phyloP scores from a whole-genome alignment of 495 filamentous ascomycete species.

The Neurospora sp. region DNA sequence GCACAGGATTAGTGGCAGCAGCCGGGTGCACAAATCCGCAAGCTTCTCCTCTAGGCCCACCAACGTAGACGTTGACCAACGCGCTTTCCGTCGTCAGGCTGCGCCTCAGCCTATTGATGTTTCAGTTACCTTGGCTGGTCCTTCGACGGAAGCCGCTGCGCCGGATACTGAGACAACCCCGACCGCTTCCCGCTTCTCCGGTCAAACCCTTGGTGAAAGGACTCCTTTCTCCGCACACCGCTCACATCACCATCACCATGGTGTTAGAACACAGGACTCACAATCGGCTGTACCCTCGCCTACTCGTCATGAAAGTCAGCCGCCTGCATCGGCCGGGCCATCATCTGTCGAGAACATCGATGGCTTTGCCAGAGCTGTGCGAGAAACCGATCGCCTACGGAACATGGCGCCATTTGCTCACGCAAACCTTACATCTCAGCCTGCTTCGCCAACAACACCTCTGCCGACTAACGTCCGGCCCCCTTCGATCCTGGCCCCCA shows the following conservation, averaged over 20 bases:
- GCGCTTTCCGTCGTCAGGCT: constrained; percentile 35
- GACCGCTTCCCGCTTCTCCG: constrained; percentile 49
- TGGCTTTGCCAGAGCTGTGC: constrained; percentile 69
- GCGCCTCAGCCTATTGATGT: constrained; percentile 38
- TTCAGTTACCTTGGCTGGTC: constrained; percentile 34
- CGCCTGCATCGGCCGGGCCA: constrained; percentile 57
- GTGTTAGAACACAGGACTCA: constrained; percentile 50
- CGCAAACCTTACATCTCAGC: constrained; percentile 69
- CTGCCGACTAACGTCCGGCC: constrained; percentile 51
- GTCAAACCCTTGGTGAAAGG: constrained; percentile 65
- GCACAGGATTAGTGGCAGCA: constrained; percentile 31
- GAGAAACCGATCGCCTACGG: constrained; percentile 75
- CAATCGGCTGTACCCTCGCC: constrained; percentile 43
- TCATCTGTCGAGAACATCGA: constrained; percentile 60
- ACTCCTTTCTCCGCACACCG: constrained; percentile 48
- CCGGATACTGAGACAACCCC: constrained; percentile 47
- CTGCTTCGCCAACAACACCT: constrained; percentile 88
- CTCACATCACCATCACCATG: constrained; percentile 50
- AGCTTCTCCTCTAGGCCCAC: constrained; percentile 41
- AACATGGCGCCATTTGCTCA: constrained; percentile 72
- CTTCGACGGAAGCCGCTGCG: constrained; percentile 29
- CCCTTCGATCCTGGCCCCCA: constrained; percentile 36
- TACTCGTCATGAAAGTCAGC: constrained; percentile 48
- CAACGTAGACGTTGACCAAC: constrained; percentile 32
- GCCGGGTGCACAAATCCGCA: constrained; percentile 34